Percentiles rank a stretch among this genome's conserved stretches.
Evolutionary conservation across 2,329 filamentous ascomycete genomes (phyloP).

Genomic region (Venturia effusa): DNA sequence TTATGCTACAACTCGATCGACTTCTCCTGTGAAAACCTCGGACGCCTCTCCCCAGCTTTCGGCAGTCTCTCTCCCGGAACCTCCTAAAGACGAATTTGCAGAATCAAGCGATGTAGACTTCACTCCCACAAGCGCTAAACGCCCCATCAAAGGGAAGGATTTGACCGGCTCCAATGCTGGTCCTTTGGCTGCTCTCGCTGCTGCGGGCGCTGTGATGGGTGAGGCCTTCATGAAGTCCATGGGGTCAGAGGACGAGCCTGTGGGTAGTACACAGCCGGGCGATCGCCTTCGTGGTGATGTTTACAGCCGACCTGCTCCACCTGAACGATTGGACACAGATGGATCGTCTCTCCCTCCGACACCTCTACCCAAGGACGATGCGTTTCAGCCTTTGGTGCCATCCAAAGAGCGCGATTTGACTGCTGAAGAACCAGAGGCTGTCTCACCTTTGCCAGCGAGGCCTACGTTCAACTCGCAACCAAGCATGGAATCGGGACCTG

Average conservation of each 20-base stretch:
- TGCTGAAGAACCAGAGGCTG: not conserved
- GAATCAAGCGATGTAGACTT: constrained; percentile 10
- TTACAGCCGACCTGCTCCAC: constrained; percentile 26
- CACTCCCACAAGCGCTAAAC: constrained; percentile 26
- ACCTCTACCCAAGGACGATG: constrained; percentile 36
- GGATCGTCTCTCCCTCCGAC: constrained; percentile 32
- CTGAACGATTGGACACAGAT: constrained; percentile 26
- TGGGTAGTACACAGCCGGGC: constrained; percentile 14
- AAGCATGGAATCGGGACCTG: constrained; percentile 40
- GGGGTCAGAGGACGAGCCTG: constrained; percentile 19
- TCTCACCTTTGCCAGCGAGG: not conserved
- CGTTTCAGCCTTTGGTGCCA: constrained; percentile 24
- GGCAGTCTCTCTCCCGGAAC: not conserved
- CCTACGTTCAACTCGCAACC: constrained; percentile 15
- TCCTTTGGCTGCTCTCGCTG: constrained; percentile 33
- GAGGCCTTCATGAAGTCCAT: constrained; percentile 32
- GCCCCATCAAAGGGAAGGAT: constrained; percentile 18
- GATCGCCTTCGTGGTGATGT: constrained; percentile 18
- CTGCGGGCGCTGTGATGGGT: constrained; percentile 37
- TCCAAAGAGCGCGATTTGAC: constrained; percentile 15
- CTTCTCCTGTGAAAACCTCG: not conserved
- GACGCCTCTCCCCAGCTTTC: not conserved
- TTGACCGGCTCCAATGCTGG: constrained; percentile 15
- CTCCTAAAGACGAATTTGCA: not conserved
- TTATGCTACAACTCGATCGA: not conserved